Evolutionary conservation across 2,329 filamentous ascomycete species (phyloP).

Genomic region (Aspergillus neotritici): DNA sequence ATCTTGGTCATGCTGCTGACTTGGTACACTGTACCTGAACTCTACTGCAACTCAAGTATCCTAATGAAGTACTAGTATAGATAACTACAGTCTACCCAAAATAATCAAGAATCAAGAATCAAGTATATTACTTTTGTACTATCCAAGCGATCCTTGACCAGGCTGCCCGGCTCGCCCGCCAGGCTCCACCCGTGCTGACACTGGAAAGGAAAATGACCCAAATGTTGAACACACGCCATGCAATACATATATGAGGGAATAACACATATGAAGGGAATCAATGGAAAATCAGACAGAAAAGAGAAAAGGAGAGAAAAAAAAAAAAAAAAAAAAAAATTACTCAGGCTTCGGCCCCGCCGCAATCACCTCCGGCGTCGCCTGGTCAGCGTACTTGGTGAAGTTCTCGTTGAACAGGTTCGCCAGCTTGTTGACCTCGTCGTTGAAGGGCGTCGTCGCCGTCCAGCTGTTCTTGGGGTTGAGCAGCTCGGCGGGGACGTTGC

Average conservation of each 20-base stretch:
- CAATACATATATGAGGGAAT: slow-evolving; percentile 19
- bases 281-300: slow-evolving; percentile 17
- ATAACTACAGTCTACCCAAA: too few species aligned
- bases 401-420: slow-evolving; percentile 88
- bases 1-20: too few species aligned
- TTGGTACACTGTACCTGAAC: too few species aligned
- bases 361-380: slow-evolving; percentile 75
- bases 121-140: too few species aligned
- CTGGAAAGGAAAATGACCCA: too few species aligned
- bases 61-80: too few species aligned
- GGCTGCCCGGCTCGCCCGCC: too few species aligned
- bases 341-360: slow-evolving; percentile 41
- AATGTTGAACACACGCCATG: slow-evolving; percentile 24
- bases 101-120: too few species aligned
- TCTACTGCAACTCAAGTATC: too few species aligned
- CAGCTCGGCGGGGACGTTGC: slow-evolving; percentile 81
- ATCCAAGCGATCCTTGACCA: too few species aligned
- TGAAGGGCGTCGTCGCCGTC: slow-evolving; percentile 79
- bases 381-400: slow-evolving; percentile 89
- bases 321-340: slow-evolving; percentile 9
- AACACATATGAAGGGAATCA: too few species aligned
- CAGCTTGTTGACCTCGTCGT: slow-evolving; percentile 82
- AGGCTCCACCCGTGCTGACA: too few species aligned
- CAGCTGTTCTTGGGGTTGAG: slow-evolving; percentile 93
- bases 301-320: slow-evolving; percentile 12